Evolutionary conservation across 768 basidiomycete species (phyloP).

Genomic region (Serendipita indica): DNA sequence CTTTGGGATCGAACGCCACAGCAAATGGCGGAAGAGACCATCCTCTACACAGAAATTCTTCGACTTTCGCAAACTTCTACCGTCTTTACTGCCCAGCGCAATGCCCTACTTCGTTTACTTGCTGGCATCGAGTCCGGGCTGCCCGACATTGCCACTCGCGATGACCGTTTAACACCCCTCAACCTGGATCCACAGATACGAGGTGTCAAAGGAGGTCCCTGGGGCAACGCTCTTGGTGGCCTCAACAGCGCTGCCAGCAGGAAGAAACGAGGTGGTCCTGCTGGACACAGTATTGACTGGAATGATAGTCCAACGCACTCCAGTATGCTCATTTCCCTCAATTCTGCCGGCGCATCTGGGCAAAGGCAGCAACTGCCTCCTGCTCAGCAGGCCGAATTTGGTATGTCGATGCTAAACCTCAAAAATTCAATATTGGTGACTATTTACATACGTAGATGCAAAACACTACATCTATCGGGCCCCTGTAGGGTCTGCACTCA

Average conservation of each 20-base stretch:
- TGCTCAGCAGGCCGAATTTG: constrained; percentile 28
- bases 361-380: constrained; percentile 22
- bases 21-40: constrained; percentile 90
- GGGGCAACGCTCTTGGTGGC: constrained; percentile 16
- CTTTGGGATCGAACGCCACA: constrained; percentile 80
- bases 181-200: constrained; percentile 23
- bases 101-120: constrained; percentile 70
- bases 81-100: constrained; percentile 73
- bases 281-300: constrained; percentile 15
- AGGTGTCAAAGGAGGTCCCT: constrained; percentile 43
- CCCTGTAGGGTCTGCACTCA: constrained; percentile 32
- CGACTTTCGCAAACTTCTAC: constrained; percentile 89
- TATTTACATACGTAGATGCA: constrained; percentile 33
- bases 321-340: constrained; percentile 35
- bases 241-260: constrained; percentile 39
- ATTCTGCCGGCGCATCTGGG: constrained; percentile 21
- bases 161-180: constrained; percentile 39
- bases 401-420: constrained; percentile 7
- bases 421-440: constrained; percentile 11
- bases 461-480: constrained; percentile 57
- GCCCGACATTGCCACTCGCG: constrained; percentile 49
- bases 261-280: constrained; percentile 30
- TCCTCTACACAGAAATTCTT: constrained; percentile 83
- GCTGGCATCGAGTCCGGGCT: constrained; percentile 81
- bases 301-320: constrained; percentile 21